Percentiles rank a stretch among this genome's conserved stretches.
Conservation (phyloP, 2,329 filamentous ascomycete genomes). For the Colletotrichum sp. region DNA sequence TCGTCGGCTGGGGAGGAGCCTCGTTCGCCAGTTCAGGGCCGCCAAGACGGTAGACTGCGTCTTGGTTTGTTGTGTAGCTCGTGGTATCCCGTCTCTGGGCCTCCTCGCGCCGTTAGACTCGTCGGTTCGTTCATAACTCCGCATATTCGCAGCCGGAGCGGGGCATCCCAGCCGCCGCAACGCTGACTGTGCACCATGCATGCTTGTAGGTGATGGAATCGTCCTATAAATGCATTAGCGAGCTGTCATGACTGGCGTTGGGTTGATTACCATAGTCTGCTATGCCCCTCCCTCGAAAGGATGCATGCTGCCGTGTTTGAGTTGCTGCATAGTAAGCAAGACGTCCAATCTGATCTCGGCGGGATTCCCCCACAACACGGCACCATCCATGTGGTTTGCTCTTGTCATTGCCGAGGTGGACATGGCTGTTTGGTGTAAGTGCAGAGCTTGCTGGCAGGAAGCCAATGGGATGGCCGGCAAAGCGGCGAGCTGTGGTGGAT, state of each 20-base stretch:
- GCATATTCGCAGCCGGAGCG: not conserved
- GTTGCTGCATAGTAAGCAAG: not conserved
- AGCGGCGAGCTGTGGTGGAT: not conserved
- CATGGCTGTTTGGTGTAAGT: not conserved
- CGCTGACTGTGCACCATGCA: slow-evolving; percentile 1
- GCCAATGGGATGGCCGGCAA: not conserved
- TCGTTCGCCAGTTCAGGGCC: not conserved
- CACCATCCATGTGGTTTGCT: not conserved
- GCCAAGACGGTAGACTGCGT: not conserved
- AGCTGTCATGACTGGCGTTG: not conserved
- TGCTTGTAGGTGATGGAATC: not conserved
- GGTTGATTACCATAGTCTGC: not conserved
- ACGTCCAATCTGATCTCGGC: not conserved
- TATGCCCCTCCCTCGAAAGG: not conserved
- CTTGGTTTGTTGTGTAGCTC: not conserved
- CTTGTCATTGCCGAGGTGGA: not conserved
- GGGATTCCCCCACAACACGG: not conserved
- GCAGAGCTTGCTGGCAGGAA: not conserved
- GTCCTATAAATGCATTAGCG: not conserved
- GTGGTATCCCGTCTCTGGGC: not conserved
- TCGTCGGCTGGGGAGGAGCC: not conserved
- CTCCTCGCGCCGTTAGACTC: not conserved
- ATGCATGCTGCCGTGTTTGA: not conserved
- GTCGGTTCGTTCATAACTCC: not conserved
- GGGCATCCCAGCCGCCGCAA: not conserved